Evolutionary conservation across 2,329 filamentous ascomycete genomes (phyloP).

Genomic region (Mycogone perniciosa): DNA sequence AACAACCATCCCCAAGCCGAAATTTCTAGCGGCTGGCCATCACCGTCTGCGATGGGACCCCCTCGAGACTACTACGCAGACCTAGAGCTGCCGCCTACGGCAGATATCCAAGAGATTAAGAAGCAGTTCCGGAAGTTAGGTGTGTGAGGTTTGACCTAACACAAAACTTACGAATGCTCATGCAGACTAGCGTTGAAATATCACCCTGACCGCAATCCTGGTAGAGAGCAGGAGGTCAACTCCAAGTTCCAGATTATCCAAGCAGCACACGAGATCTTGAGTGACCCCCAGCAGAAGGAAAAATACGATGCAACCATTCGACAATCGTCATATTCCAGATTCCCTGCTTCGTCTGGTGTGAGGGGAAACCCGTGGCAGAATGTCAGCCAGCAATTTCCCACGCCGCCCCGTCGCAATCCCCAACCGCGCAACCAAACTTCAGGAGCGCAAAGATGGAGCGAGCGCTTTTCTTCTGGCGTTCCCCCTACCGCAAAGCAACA

Average conservation of each 20-base stretch:
- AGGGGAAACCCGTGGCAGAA: slow-evolving; percentile 53
- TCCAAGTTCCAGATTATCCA: slow-evolving; percentile 82
- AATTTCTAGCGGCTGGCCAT: not conserved
- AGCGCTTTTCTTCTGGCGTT: slow-evolving; percentile 35
- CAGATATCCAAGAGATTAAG: slow-evolving; percentile 70
- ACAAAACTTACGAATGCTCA: slow-evolving; percentile 18
- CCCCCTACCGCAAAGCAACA: slow-evolving; percentile 38
- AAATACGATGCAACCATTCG: slow-evolving; percentile 47
- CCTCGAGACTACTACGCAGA: slow-evolving; percentile 80
- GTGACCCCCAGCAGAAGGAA: slow-evolving; percentile 42
- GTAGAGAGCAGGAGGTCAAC: slow-evolving; percentile 71
- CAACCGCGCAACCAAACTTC: slow-evolving; percentile 24
- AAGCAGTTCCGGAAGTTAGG: slow-evolving; percentile 81
- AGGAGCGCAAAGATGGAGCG: slow-evolving; percentile 41
- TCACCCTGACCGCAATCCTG: slow-evolving; percentile 84
- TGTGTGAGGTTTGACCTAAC: slow-evolving; percentile 29
- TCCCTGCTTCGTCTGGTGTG: slow-evolving; percentile 47
- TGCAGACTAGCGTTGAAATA: slow-evolving; percentile 62
- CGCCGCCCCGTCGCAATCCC: slow-evolving; percentile 39
- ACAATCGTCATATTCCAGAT: slow-evolving; percentile 27
- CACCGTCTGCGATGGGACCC: slow-evolving; percentile 26
- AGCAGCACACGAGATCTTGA: slow-evolving; percentile 71
- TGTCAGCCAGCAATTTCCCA: slow-evolving; percentile 42
- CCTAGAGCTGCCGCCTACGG: slow-evolving; percentile 62
- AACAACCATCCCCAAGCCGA: slow-evolving; percentile 1